Evolutionary conservation across 805 yeast genomes (phyloP).

Genomic region (Pichia cephalocereana): DNA sequence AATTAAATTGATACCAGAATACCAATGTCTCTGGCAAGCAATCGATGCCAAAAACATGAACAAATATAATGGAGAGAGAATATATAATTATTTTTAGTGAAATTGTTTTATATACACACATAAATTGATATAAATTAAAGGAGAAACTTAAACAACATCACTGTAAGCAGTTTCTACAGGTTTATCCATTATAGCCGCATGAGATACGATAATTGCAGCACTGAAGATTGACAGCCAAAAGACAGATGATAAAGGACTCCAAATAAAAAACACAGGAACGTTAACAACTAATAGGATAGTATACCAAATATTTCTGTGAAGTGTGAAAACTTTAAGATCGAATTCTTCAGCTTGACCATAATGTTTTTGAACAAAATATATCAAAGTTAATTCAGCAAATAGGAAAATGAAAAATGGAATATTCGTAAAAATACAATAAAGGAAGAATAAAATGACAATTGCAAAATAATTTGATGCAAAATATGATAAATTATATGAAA

Average conservation of each 20-base stretch:
- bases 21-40: too few species aligned
- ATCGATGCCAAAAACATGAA: too few species aligned
- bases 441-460: conserved; percentile 53
- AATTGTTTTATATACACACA: too few species aligned
- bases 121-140: too few species aligned
- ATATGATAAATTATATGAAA: conserved; percentile 74
- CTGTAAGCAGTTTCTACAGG: conserved; percentile 93
- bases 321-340: conserved; percentile 39
- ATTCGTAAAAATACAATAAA: conserved; percentile 81
- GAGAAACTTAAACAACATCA: conserved; percentile 35
- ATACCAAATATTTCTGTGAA: conserved; percentile 74
- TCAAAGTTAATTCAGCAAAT: conserved; percentile 32
- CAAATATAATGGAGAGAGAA: too few species aligned
- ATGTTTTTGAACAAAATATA: conserved; percentile 32
- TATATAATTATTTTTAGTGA: too few species aligned
- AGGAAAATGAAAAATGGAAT: conserved; percentile 71
- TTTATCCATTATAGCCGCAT: conserved; percentile 87
- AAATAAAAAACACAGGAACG: conserved; percentile 47
- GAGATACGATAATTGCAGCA: conserved; percentile 66
- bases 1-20: too few species aligned
- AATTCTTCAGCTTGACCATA: conserved; percentile 21
- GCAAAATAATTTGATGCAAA: conserved; percentile 78
- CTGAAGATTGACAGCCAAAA: conserved; percentile 91
- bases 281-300: conserved; percentile 67
- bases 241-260: conserved; percentile 82